Conservation (phyloP, 306 rosid species). For the Quillaja saponaria region DNA sequence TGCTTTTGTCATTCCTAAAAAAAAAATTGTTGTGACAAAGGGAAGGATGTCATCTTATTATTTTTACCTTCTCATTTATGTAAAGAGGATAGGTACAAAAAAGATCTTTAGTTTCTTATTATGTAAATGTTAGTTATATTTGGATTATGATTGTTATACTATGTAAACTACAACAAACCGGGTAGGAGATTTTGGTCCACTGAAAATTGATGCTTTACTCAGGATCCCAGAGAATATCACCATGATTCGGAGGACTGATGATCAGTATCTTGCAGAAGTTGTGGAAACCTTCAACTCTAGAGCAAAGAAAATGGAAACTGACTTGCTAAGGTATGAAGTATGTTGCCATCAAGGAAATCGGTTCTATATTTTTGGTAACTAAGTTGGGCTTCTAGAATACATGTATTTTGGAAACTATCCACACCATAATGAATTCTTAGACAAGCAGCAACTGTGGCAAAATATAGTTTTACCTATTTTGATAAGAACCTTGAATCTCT, state of each 20-base stretch:
- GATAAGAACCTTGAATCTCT: not conserved
- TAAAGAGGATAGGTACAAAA: too few relatives aligned
- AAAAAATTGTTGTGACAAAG: not conserved
- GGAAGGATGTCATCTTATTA: too few relatives aligned
- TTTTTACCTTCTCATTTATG: too few relatives aligned
- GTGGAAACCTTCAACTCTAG: conserved; percentile 39
- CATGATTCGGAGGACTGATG: not conserved
- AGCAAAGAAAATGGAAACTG: conserved; percentile 45
- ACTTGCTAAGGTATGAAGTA: conserved; percentile 40
- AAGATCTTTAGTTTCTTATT: too few relatives aligned
- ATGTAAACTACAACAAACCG: too few relatives aligned
- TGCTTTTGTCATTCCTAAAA: not conserved
- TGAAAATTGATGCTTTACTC: too few relatives aligned
- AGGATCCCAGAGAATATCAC: too few relatives aligned
- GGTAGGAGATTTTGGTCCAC: too few relatives aligned
- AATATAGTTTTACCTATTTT: not conserved
- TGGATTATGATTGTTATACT: too few relatives aligned
- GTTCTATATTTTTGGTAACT: conserved; percentile 4
- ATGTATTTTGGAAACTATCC: not conserved
- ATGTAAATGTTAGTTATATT: too few relatives aligned
- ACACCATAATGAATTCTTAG: not conserved
- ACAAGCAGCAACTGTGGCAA: not conserved
- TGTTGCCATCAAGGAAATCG: not conserved
- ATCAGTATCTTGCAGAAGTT: conserved; percentile 29
- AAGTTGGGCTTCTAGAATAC: not conserved